Base-by-base conservation (phyloP, 768 basidiomycete species). In the Termitomyces sp. region DNA sequence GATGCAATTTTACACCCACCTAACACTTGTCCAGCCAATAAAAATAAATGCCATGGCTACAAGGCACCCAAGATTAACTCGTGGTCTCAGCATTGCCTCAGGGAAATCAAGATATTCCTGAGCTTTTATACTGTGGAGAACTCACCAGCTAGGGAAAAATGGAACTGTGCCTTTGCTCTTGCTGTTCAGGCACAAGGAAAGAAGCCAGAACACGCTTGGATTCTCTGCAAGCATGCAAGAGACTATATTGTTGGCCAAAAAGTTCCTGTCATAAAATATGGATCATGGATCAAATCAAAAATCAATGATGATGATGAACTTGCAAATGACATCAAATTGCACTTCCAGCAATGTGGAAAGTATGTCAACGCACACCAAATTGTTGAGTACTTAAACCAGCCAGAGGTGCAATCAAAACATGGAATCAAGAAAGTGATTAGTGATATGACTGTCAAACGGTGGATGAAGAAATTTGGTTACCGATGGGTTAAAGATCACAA, bases 391-490 rank as follows among this genome's bases (percentile, higher is more conserved):
- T 47, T 63, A 3, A 50, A 18, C 0, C 27, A 43, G 9, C 56
- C 52, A 0, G 62, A 66, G 5, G 46, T 65, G 7, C n/a, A 52
- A 23, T 31, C 15, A 29, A 27, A 56, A 13, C 54, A 58, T 32
- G 55, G 50, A 7, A 54, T 57, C 11, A 58, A 7, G 11, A 57
- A 54, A 38, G 39, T 53, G 5, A 57, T 62, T 10, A 43, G 22
- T 5, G n/a, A 63, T 4, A 53, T 47, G 9, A 70, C 68, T 16
- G 70, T 65, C 13, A 43, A 56, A 25, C 33, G 59, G 0, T 70
- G 68, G 62, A 53, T 72, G 56, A 25, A 55, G 12, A 55, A 42
- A 13, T 42, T 69, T n/a, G 63, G 58, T 3, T 68, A 64, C 42
- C 47, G 57, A 41, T 70, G 64, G 64, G 53, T 20, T 23, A 31